Conservation (phyloP, 768 basidiomycete species). For the Termitomyces sp. region DNA sequence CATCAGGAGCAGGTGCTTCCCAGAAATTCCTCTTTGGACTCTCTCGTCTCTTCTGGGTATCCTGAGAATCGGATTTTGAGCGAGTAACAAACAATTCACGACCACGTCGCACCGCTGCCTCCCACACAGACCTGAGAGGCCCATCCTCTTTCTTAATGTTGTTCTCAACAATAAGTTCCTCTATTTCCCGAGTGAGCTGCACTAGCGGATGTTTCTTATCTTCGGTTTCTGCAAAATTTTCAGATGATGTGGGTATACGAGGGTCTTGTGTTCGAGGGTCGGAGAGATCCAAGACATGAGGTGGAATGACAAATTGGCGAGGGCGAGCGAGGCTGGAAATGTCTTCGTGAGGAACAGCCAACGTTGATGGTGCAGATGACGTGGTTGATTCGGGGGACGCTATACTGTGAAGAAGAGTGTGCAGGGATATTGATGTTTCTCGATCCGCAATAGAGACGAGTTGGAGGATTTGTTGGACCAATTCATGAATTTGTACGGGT, state of each 20-base stretch:
- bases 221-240: not conserved
- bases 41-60: not conserved
- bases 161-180: constrained; percentile 58
- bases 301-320: constrained; percentile 23
- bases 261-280: constrained; percentile 2
- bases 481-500: constrained; percentile 36
- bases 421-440: constrained; percentile 54
- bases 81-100: constrained; percentile 1
- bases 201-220: constrained; percentile 24
- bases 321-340: constrained; percentile 32
- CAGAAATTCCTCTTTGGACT: not conserved
- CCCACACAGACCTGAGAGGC: constrained; percentile 52
- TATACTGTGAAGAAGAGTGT: constrained; percentile 50
- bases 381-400: constrained; percentile 23
- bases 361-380: constrained; percentile 10
- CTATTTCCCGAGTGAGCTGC: constrained; percentile 49
- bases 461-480: constrained; percentile 30
- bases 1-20: constrained; percentile 1
- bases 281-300: constrained; percentile 4
- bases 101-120: constrained; percentile 29
- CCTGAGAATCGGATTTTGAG: not conserved
- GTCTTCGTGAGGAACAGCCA: constrained; percentile 18
- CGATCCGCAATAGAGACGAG: constrained; percentile 39
- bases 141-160: constrained; percentile 55
- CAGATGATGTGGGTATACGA: not conserved